phyloP scores from a whole-genome alignment of 768 basidiomycete species.

The Russula abietina region DNA sequence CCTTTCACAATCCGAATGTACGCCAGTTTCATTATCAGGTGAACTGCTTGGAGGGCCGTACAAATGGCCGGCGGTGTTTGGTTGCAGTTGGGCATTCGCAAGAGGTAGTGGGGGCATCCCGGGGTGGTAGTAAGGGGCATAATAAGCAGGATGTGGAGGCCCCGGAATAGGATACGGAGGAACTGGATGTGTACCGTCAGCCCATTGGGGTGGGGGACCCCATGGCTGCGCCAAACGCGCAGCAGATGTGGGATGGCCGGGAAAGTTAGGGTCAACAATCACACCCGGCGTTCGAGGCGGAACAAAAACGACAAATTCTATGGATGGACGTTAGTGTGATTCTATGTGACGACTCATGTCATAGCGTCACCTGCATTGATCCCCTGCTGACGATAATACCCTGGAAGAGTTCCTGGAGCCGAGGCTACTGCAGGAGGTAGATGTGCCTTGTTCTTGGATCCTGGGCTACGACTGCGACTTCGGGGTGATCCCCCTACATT shows the following conservation, averaged over 20 bases:
- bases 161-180: conserved; percentile 21
- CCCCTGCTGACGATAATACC: conserved; percentile 65
- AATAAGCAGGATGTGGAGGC: conserved; percentile 18
- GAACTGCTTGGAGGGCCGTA: conserved; percentile 6
- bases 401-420: conserved; percentile 36
- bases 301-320: conserved; percentile 21
- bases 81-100: conserved; percentile 10
- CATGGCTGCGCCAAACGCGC: conserved; percentile 37
- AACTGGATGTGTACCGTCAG: conserved; percentile 28
- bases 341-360: not conserved
- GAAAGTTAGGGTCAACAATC: conserved; percentile 40
- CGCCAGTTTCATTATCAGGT: not conserved
- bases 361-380: conserved; percentile 38
- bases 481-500: conserved; percentile 35
- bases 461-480: conserved; percentile 49
- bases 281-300: conserved; percentile 35
- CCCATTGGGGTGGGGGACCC: conserved; percentile 38
- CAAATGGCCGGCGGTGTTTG: not conserved
- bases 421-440: conserved; percentile 35
- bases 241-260: conserved; percentile 49
- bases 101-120: conserved; percentile 29
- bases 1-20: conserved; percentile 13
- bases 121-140: conserved; percentile 23
- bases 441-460: conserved; percentile 32
- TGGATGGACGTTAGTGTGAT: conserved; percentile 1